Percentiles rank a stretch among this genome's conserved stretches.
phyloP scores from a whole-genome alignment of 2,329 filamentous ascomycete species.

The Ophiognomonia clavigignenti-juglandacearum region DNA sequence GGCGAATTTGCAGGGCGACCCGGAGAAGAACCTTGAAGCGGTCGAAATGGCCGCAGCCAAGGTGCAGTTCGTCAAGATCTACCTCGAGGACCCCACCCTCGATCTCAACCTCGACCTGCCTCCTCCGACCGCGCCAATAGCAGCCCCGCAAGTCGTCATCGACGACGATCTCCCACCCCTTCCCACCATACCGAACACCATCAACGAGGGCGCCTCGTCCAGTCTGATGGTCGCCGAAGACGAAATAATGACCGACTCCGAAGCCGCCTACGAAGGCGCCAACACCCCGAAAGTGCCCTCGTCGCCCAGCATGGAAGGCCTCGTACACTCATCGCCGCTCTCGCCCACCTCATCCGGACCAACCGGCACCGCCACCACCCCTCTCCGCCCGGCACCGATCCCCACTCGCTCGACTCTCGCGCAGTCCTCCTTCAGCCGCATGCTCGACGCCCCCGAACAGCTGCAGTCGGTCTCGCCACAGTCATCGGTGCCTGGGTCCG shows the following conservation, averaged over 20 bases:
- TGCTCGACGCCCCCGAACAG: constrained; percentile 50
- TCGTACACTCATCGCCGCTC: background rate
- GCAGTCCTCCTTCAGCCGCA: constrained; percentile 75
- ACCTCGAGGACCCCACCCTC: constrained; percentile 47
- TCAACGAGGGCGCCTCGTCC: constrained; percentile 10
- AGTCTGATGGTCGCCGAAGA: constrained; percentile 12
- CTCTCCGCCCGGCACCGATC: constrained; percentile 36
- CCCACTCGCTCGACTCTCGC: constrained; percentile 63
- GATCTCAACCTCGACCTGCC: constrained; percentile 26
- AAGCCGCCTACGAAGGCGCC: constrained; percentile 4
- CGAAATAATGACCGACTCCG: constrained; percentile 14
- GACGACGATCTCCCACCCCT: constrained; percentile 9
- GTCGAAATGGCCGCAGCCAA: constrained; percentile 59
- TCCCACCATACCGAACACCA: background rate
- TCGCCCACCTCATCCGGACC: background rate
- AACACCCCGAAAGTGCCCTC: constrained; percentile 6
- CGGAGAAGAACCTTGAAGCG: constrained; percentile 43
- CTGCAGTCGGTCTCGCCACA: constrained; percentile 20
- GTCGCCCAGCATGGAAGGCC: constrained; percentile 1
- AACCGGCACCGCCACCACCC: background rate
- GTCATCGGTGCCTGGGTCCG: constrained; percentile 15
- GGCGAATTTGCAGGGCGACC: constrained; percentile 40
- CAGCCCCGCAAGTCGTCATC: constrained; percentile 23
- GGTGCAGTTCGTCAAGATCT: constrained; percentile 60
- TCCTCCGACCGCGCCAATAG: constrained; percentile 17